phyloP scores from a whole-genome alignment of 2,329 filamentous ascomycete genomes.

The Aspergillus floridensis region DNA sequence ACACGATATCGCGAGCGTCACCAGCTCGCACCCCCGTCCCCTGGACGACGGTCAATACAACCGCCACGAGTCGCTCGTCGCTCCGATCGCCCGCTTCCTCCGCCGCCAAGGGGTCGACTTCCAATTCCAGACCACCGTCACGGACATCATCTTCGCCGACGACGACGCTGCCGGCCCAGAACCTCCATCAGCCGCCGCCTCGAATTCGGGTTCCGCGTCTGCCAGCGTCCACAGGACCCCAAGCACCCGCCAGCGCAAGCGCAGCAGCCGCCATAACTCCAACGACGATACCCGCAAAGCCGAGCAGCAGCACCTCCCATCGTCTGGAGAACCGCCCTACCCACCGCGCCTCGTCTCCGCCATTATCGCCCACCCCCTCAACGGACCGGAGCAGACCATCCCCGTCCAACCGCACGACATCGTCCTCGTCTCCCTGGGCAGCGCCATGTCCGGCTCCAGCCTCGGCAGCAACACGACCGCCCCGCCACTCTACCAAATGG shows the following conservation, averaged over 20 bases:
- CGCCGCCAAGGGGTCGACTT: conserved; percentile 27
- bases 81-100: conserved; percentile 26
- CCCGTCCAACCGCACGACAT: conserved; percentile 33
- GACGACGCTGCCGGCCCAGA: conserved; percentile 1
- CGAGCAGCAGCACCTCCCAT: too few species aligned
- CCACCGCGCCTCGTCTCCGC: conserved; percentile 23
- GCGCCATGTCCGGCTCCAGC: conserved; percentile 37
- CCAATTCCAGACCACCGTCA: conserved; percentile 24
- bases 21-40: conserved; percentile 6
- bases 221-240: background rate
- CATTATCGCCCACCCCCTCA: conserved; percentile 22
- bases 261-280: background rate
- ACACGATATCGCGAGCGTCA: conserved; percentile 21
- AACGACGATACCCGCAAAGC: background rate
- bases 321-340: background rate
- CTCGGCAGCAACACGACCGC: conserved; percentile 33
- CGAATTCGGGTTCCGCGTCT: background rate
- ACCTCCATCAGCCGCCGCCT: background rate
- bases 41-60: conserved; percentile 27
- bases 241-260: background rate
- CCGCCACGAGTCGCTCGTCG: conserved; percentile 25
- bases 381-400: conserved; percentile 18
- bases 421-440: conserved; percentile 42
- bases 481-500: conserved; percentile 25
- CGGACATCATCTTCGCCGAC: conserved; percentile 24